A percentile compares a stretch with the other conserved stretches of the same genome.
These are phyloP conservation scores for Globisporangium spiculum DNA, from an alignment of 352 stramenopile genomes.

Conservation along the genomic window DNA sequence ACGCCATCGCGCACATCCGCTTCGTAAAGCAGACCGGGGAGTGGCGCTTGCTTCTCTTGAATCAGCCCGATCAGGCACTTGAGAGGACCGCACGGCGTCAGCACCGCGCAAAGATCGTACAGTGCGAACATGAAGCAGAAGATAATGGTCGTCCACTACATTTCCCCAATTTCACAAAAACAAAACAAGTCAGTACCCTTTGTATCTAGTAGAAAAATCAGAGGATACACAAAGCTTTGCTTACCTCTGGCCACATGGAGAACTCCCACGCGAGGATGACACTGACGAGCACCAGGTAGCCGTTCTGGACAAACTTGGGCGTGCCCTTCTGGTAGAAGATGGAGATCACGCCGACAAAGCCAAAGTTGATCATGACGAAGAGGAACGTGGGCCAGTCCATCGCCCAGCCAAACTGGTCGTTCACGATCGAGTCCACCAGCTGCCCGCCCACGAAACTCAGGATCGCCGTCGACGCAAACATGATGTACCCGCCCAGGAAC, in stretches of 20 bases:
- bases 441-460: slow-evolving; percentile 86
- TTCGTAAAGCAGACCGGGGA: slow-evolving; percentile 97
- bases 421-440: slow-evolving; percentile 78
- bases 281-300: slow-evolving; percentile 93
- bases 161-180: neutral
- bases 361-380: slow-evolving; percentile 91
- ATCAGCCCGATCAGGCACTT: slow-evolving; percentile 92
- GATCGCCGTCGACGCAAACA: slow-evolving; percentile 85
- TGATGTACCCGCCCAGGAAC: slow-evolving; percentile 83
- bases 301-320: slow-evolving; percentile 88
- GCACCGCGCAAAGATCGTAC: slow-evolving; percentile 98
- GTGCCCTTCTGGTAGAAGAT: slow-evolving; percentile 91
- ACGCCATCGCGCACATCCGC: slow-evolving; percentile 83
- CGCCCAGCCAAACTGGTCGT: slow-evolving; percentile 67
- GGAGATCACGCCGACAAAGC: slow-evolving; percentile 82
- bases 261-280: slow-evolving; percentile 98
- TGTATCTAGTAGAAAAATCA: too few relatives aligned
- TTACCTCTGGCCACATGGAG: slow-evolving; percentile 95
- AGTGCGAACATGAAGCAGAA: slow-evolving; percentile 95
- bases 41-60: slow-evolving; percentile 84
- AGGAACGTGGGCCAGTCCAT: slow-evolving; percentile 77
- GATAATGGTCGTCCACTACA: slow-evolving; percentile 85
- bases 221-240: neutral
- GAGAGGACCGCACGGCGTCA: slow-evolving; percentile 96
- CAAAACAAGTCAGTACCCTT: neutral